Base-by-base conservation (phyloP, 192 early-diverging fungal genomes). In the Umbelopsis isabellina region DNA sequence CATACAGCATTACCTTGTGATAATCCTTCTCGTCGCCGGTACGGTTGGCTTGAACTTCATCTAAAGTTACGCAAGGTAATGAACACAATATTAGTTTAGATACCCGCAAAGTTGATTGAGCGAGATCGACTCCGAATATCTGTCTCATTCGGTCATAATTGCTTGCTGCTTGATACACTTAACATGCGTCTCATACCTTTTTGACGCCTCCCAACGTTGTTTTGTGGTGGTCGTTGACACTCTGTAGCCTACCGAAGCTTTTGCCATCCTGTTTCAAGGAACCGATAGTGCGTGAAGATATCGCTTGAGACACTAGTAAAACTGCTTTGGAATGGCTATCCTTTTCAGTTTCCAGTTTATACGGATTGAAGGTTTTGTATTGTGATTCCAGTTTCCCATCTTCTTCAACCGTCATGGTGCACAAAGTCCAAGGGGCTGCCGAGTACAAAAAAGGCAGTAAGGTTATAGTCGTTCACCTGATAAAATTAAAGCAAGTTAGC, bases 321-420 rank as follows among this genome's bases (percentile, higher is more conserved):
- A 15, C 16, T 0, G 51, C 8, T 5, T 52, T 22, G n/a, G 5
- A n/a, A 18, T 25, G 27, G 25, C 30, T 10, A 30, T 61, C 55
- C 18, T 16, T 16, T 10, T 27, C n/a, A n/a, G 8, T 35, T 4
- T 61, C 18, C 6, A 61, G 1, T 61, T 13, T 12, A 18, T 61
- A 61, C 18, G 55, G 55, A n/a, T 61, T 61, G 33, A 35, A 61
- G 3, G 55, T 13, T 61, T 22, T 30, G n/a, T 61, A 61, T 27
- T 15, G 13, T 15, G 27, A 13, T 61, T 16, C 30, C 6, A 18
- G 15, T 18, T 30, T 61, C 5, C 55, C 30, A 2, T 35, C 55
- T 7, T 35, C 33, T 61, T 61, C 55, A 61, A 61, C 30, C 27
- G 55, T 61, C 55, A 61, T 61, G 55, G 37, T 61, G 55, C 16